These are phyloP conservation scores for Kwoniella botswanensis DNA, from an alignment of 768 basidiomycete species.

Conservation along the genomic window DNA sequence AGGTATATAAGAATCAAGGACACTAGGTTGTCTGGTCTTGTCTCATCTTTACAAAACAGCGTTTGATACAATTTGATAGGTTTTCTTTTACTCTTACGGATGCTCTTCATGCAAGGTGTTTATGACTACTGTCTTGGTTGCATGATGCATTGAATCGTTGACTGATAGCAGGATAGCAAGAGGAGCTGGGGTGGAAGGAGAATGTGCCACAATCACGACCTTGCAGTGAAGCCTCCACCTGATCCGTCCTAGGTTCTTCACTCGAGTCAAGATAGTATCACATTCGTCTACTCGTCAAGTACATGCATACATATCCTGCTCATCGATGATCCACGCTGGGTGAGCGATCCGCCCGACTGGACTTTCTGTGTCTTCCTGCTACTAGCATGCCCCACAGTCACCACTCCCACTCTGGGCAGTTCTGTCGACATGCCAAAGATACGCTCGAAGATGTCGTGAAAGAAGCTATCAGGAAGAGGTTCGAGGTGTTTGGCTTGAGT, in stretches of 20 bases:
- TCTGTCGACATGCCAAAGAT: slow-evolving; percentile 87
- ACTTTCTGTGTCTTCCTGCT: no score
- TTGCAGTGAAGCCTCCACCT: no score
- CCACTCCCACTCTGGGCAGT: slow-evolving; percentile 92
- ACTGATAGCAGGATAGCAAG: no score
- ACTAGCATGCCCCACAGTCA: slow-evolving; percentile 60
- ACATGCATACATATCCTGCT: no score
- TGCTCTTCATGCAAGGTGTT: slow-evolving; percentile 6
- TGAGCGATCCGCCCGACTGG: no score
- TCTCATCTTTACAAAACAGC: neutral
- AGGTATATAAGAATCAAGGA: neutral
- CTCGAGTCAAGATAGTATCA: no score
- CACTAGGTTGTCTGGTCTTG: neutral
- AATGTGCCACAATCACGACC: no score
- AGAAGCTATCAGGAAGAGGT: slow-evolving; percentile 78
- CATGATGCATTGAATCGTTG: neutral
- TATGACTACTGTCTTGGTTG: slow-evolving; percentile 7
- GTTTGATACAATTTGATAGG: slow-evolving; percentile 7
- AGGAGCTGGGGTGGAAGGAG: no score
- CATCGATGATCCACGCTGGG: no score
- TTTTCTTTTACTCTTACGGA: slow-evolving; percentile 2
- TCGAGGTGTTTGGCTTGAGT: slow-evolving; percentile 80
- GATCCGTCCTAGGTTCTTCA: no score
- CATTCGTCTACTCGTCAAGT: no score
- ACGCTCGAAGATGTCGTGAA: slow-evolving; percentile 77